phyloP scores from a whole-genome alignment of 1,284 basidiomycete species.

The Ceratobasidium sp. region DNA sequence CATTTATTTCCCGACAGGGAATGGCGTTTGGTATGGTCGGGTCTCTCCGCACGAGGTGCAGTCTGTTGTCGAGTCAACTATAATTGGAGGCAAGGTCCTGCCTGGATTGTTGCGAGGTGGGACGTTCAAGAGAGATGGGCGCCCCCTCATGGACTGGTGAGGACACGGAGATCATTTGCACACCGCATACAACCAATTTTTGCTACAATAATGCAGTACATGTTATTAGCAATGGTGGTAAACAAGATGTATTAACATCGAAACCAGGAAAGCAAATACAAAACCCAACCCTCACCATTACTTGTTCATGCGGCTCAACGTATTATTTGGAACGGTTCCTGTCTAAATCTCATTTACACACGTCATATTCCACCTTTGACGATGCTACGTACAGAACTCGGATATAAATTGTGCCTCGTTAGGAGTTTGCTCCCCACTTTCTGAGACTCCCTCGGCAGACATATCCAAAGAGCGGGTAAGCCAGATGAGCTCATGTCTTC shows the following conservation, averaged over 20 bases:
- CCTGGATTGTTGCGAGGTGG: slow-evolving; percentile 85
- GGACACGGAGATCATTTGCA: neutral
- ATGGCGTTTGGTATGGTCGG: slow-evolving; percentile 89
- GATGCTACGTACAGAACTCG: slow-evolving; percentile 27
- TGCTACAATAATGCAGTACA: neutral
- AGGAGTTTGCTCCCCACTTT: neutral
- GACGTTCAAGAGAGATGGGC: slow-evolving; percentile 68
- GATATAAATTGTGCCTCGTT: slow-evolving; percentile 19
- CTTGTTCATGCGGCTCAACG: slow-evolving; percentile 83
- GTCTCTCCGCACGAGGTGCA: slow-evolving; percentile 89
- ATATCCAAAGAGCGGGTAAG: neutral
- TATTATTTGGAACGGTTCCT: slow-evolving; percentile 69
- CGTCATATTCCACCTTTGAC: neutral
- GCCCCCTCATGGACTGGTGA: slow-evolving; percentile 75
- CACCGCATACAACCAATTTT: neutral
- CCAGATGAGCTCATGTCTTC: slow-evolving; percentile 5
- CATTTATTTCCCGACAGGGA: slow-evolving; percentile 84
- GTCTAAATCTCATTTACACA: slow-evolving; percentile 47
- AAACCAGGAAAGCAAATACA: neutral
- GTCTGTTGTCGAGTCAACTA: slow-evolving; percentile 84
- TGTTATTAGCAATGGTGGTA: neutral
- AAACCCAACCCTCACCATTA: slow-evolving; percentile 57
- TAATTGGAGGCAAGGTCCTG: slow-evolving; percentile 81
- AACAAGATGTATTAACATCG: neutral
- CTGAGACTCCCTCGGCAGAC: neutral